Evolutionary conservation across 1,139 yeast species (phyloP), one percentile per base, ranked within the genome.

Genomic region (Magnusiomyces magnusii): DNA sequence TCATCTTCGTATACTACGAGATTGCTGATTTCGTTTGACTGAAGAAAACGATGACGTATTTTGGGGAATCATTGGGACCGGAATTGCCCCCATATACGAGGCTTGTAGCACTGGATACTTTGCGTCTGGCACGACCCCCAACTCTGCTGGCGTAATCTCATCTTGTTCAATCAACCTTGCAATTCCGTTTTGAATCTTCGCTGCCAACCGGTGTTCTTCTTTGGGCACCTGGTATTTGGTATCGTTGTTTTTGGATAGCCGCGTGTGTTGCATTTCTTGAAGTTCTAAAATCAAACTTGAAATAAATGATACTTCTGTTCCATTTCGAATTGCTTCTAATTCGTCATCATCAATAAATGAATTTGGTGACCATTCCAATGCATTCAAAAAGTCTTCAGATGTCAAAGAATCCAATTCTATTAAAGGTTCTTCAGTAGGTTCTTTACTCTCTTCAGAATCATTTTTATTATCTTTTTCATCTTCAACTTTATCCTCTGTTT

Each of bases 81-180:
- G 55, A 47, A 54, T 47, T 2, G 87, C 80, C 57, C 98, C 98
- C 51, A 81, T 76, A 67, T 87, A 91, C 65, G 86, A 89, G 23
- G 85, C 81, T 68, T 84, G 83, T 59, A 87, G 77, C 0, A 87
- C 86, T 0, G 97, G 96, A 52, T 91, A 67, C 54, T 62, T 66
- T 55, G 65, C 71, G 42, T 66, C 75, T 62, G 66, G 64, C 21
- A 61, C 53, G 49, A 71, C 57, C 7, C 47, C 68, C 21, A 69
- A 62, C 23, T 66, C 68, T 31, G 64, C 65, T 3, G 71, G 70
- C 3, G 67, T 58, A 19, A 64, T 62, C 13, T 68, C 71, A 1
- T 71, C 66, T 25, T 39, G 49, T n/a, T 41, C 47, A 2, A 79
- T 66, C 2, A 83, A 73, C 47, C 83, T 78, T 19, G 78, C 73